phyloP scores from a whole-genome alignment of 164 flowering plant species.

The Macadamia tetraphylla region DNA sequence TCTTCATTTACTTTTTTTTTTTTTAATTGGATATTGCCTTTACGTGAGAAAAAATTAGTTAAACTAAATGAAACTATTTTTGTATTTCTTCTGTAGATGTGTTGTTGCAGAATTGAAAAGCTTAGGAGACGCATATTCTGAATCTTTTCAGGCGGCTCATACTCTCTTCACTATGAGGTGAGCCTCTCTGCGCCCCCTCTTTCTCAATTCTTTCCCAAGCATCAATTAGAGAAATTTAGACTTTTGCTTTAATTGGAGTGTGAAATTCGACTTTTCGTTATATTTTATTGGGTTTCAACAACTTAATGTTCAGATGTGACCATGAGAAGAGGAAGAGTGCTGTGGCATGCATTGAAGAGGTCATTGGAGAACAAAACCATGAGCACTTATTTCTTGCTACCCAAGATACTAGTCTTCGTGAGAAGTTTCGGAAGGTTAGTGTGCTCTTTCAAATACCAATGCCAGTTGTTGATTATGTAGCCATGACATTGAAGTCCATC shows the following conservation, averaged over 20 bases:
- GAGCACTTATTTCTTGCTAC: slow-evolving; percentile 90
- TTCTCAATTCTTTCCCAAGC: too few species aligned
- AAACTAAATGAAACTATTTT: neutral
- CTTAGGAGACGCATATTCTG: slow-evolving; percentile 44
- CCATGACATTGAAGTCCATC: too few species aligned
- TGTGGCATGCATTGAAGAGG: slow-evolving; percentile 51
- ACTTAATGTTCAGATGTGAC: slow-evolving; percentile 56
- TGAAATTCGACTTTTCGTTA: neutral
- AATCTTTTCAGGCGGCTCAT: slow-evolving; percentile 46
- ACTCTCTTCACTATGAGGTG: slow-evolving; percentile 58
- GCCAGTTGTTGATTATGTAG: too few species aligned
- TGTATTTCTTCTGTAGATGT: slow-evolving; percentile 36
- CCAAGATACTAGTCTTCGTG: slow-evolving; percentile 67
- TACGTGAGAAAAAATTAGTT: too few species aligned
- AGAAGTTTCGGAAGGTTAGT: slow-evolving; percentile 56
- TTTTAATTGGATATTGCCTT: too few species aligned
- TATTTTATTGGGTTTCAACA: neutral
- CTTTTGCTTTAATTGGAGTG: neutral
- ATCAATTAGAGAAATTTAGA: neutral
- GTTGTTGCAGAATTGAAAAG: slow-evolving; percentile 62
- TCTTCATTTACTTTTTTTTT: neutral
- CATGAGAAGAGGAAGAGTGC: slow-evolving; percentile 64
- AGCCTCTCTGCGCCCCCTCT: neutral
- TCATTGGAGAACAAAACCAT: slow-evolving; percentile 64
- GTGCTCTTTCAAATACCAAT: neutral